Conservation (phyloP, 1,284 basidiomycete genomes). For the Apiotrichum brassicae region DNA sequence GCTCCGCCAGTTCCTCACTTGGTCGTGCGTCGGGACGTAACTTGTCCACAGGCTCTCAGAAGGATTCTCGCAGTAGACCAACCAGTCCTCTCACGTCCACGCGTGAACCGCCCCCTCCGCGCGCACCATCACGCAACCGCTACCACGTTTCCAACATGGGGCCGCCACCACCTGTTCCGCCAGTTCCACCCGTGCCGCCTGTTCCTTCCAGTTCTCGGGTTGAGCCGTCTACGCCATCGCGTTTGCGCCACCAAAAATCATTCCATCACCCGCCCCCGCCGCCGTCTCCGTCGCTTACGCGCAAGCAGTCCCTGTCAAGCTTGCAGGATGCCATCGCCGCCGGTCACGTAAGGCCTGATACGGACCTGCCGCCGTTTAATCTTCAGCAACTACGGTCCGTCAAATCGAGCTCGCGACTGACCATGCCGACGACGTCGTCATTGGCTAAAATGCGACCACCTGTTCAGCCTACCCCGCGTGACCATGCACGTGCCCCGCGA, state of each 20-base stretch:
- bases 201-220: constrained; percentile 1
- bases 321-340: constrained; percentile 33
- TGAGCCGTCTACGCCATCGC: constrained; percentile 15
- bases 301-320: constrained; percentile 40
- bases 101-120: not conserved
- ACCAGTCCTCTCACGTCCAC: not conserved
- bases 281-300: constrained; percentile 23
- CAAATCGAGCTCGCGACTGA: constrained; percentile 53
- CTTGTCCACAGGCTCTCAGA: not conserved
- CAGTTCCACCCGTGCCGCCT: constrained; percentile 8
- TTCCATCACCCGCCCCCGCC: constrained; percentile 30
- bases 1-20: not conserved
- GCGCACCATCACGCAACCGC: not conserved
- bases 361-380: constrained; percentile 4
- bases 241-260: constrained; percentile 41
- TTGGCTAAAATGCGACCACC: constrained; percentile 64
- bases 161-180: not conserved
- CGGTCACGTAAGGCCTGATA: constrained; percentile 13
- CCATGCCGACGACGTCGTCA: constrained; percentile 69
- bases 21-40: not conserved
- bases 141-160: not conserved
- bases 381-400: not conserved
- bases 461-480: too few species aligned
- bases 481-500: too few species aligned
- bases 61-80: not conserved